Base-by-base conservation (phyloP, 2,329 filamentous ascomycete species). In the Arthrobotrys conoides region DNA sequence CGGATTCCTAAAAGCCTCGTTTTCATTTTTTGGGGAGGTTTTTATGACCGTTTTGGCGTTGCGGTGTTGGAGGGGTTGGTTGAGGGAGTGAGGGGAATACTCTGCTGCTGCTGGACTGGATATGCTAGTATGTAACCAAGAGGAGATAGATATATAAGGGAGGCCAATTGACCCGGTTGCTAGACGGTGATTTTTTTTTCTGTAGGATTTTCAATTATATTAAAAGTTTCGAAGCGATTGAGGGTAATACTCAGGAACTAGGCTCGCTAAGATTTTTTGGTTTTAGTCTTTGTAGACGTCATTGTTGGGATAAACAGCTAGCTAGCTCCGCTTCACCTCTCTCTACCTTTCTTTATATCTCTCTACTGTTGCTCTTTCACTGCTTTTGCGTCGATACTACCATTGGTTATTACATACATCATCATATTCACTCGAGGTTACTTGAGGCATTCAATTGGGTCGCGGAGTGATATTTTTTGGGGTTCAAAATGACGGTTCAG, bases 271-370 rank as follows among this genome's bases (percentile, higher is more conserved):
- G 48, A 51, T 24, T 22, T 27, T 14, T 10, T 30, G 8, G 48
- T 20, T n/a, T 51, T 24, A 51, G 44, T 5, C 9, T 5, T 3
- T 36, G 63, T 66, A 73, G 70, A 73, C 70, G 70, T 73, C 61
- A 71, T 71, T 71, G 68, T 71, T 63, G 67, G 57, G 68, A 46
- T 41, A 2, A 22, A 2, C 38, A 41, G 38, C 38, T 30, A 30
- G 48, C 10, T 27, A 51, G 18, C 49, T 70, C n/a, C 49, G 36
- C 38, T 41, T 48, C 16, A 36, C 36, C 12, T 16, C 24, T 16
- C 24, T 48, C 1, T 48, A 8, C 3, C 44, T 48, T n/a, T 48
- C 44, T 48, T 14, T 22, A 5, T 22, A 20, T 20, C 18, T 30
- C 41, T 46, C n/a, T 6, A 46, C 18, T 18, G 41, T 46, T 46